Evolutionary conservation across 768 basidiomycete species (phyloP).

Genomic region (Gymnopilus dilepis): DNA sequence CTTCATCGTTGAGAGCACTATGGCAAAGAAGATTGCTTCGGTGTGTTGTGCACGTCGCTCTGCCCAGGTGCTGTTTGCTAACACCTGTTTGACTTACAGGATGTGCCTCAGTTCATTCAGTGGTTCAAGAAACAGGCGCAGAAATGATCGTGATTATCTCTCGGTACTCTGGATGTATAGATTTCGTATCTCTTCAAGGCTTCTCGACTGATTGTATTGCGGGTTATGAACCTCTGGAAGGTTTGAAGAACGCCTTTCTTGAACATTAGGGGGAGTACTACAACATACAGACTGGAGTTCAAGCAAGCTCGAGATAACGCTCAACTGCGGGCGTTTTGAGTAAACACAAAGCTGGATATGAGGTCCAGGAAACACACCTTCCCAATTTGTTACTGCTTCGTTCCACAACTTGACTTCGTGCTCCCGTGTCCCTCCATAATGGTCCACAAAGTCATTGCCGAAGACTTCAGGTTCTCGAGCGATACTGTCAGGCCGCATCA

Average conservation of each 20-base stretch:
- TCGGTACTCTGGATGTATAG: background rate
- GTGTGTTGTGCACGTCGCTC: conserved; percentile 41
- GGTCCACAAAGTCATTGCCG: conserved; percentile 91
- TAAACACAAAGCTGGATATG: background rate
- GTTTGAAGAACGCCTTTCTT: background rate
- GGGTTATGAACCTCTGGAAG: too few species aligned
- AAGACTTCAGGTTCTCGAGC: conserved; percentile 79
- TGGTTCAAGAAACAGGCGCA: conserved; percentile 53
- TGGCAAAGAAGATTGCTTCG: conserved; percentile 66
- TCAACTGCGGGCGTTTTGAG: conserved; percentile 57
- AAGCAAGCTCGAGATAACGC: conserved; percentile 85
- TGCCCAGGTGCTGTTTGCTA: background rate
- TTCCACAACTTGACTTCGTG: conserved; percentile 90
- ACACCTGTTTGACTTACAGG: conserved; percentile 42
- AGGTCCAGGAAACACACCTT: conserved; percentile 59
- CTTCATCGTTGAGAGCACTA: conserved; percentile 63
- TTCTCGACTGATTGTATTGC: too few species aligned
- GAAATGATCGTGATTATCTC: conserved; percentile 1
- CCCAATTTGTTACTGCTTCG: conserved; percentile 92
- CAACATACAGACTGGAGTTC: conserved; percentile 9
- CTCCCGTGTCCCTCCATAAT: conserved; percentile 93
- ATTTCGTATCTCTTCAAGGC: too few species aligned
- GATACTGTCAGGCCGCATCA: conserved; percentile 79
- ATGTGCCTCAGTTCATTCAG: conserved; percentile 73
- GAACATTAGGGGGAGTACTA: background rate